Base-by-base conservation (phyloP, 495 filamentous ascomycete species). In the Xylaria palmicola region DNA sequence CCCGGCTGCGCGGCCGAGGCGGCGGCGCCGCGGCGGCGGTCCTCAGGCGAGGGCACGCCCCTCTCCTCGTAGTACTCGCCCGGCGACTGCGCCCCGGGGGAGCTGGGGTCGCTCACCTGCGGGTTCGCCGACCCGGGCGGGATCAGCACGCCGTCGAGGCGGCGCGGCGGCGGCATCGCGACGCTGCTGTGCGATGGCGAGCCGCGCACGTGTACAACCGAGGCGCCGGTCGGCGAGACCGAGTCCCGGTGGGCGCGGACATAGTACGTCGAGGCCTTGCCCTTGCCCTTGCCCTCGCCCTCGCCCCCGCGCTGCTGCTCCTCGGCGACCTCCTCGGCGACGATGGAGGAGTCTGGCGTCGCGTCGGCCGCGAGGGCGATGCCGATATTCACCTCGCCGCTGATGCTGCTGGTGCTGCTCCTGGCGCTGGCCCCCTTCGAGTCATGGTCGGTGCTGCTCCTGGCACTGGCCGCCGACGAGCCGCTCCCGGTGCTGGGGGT, bases 201-300 rank as follows among this genome's bases (percentile, higher is more conserved):
- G 29, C 12, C 5, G 3, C 8, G 39, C 10, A 54, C 40, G 39
- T 17, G 59, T n/a, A 30, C n/a, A n/a, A n/a, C 48, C 0, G 39
- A 54, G 29, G 50, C 32, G 50, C 62, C 56, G 8, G 37, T 60
- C 6, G 56, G 62, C 6, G 56, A 53, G n/a, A 17, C n/a, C 7
- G 15, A 5, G 39, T 48, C 45, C 0, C 27, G 22, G 3, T 24
- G 44, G 0, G 56, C 10, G 1, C 41, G 22, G 15, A 60, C 41
- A 24, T 48, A 56, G 22, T 47, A 62, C 4, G 36, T 45, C 12
- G 37, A 36, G 26, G 37, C 20, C 30, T 10, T 29, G 13, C 40
- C 22, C 39, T 19, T 45, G 49, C 26, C 4, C 39, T 27, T 12
- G 20, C 20, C 10, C 6, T 3, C 19, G 6, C 26, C 13, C 19